Evolutionary conservation across 768 basidiomycete species (phyloP), one percentile per base, ranked within the genome.

Genomic region (Solioccasus polychromus): DNA sequence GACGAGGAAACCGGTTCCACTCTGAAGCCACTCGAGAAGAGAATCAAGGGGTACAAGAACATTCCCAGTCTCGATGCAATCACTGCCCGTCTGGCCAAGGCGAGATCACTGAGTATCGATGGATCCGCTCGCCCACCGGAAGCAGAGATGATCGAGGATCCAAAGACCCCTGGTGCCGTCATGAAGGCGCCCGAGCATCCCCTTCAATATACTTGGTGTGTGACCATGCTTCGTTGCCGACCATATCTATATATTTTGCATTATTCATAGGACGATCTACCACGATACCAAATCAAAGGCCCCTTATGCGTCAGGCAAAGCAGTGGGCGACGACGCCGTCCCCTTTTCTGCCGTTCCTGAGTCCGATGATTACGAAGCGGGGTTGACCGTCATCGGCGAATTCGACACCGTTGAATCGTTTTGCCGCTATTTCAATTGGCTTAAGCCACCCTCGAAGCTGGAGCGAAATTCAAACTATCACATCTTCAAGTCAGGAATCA

Each of bases 401-500:
- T 94, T 94, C 64, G 78, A 83, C 61, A 93, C 93, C 11, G 92
- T 93, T 45, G 89, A 92, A 68, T 77, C 79, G 23, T 93, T 90
- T 72, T 92, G 91, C 67, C 81, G 91, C 17, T 90, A 91, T 70
- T 88, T 91, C 75, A 92, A 92, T 68, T 92, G 90, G 90, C 82
- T 92, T 51, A 92, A 92, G 66, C 87, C 88, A 0, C 93, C 93
- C 10, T 91, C 89, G 26, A 80, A 82, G 58, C 79, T 95, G 26
- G 88, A 92, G 57, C 83, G 83, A 58, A 92, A 91, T 68, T 86
- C 87, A 36, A 97, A 96, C 69, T 93, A 95, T 58, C 93, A 97
- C 62, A 76, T 97, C 44, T 96, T 97, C 80, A 95, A 95, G 70
- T 76, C 81, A 18, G 89, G 89, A 15, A 93, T 93, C 72, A 91